Evolutionary conservation across 2,329 filamentous ascomycete species (phyloP).

Genomic region (Clonostachys byssicola): DNA sequence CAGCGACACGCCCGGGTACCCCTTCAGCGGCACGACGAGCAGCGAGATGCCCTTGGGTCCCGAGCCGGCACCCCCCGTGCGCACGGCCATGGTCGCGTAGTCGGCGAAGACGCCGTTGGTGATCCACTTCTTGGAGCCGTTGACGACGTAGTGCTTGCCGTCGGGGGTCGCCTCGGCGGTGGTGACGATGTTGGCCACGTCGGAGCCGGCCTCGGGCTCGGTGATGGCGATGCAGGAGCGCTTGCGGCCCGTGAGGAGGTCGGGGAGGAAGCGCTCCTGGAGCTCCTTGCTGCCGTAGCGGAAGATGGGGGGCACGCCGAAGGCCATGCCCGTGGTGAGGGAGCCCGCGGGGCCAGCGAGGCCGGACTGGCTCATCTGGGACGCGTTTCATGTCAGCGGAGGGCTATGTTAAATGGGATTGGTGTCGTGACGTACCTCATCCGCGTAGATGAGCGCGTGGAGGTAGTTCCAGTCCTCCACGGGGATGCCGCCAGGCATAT

Average conservation of each 20-base stretch:
- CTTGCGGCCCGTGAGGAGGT: conserved; percentile 62
- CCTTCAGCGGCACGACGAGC: conserved; percentile 66
- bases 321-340: conserved; percentile 69
- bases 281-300: conserved; percentile 61
- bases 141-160: conserved; percentile 66
- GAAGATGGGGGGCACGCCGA: conserved; percentile 66
- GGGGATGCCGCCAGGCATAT: conserved; percentile 60
- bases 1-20: conserved; percentile 62
- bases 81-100: conserved; percentile 66
- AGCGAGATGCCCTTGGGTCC: conserved; percentile 61
- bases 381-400: neutral
- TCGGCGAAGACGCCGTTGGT: conserved; percentile 71
- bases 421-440: conserved; percentile 44
- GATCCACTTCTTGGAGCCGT: conserved; percentile 79
- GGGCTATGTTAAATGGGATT: neutral
- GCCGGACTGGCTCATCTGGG: conserved; percentile 60
- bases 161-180: conserved; percentile 58
- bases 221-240: conserved; percentile 75
- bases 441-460: conserved; percentile 65
- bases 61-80: conserved; percentile 57
- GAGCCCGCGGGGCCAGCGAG: conserved; percentile 58
- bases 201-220: conserved; percentile 69
- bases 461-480: conserved; percentile 73
- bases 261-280: conserved; percentile 64
- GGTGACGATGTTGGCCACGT: conserved; percentile 70